These are phyloP conservation scores for Immersiella caudata DNA, from an alignment of 495 filamentous ascomycete species.

Conservation along the genomic window DNA sequence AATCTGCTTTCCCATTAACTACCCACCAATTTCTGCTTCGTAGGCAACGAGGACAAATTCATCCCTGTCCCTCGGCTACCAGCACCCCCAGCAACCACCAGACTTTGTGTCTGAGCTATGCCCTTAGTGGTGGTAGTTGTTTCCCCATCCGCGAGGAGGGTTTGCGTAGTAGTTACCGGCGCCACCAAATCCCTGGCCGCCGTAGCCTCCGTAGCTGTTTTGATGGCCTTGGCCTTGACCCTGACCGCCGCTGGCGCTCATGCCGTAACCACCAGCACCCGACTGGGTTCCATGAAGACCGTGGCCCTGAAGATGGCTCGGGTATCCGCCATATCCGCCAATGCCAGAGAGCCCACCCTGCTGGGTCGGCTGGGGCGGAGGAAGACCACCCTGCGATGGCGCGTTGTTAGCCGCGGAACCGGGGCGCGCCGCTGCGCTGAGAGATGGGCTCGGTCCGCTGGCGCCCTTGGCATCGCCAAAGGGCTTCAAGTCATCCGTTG, in stretches of 20 bases:
- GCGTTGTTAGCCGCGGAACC: slow-evolving; percentile 81
- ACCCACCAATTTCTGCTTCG: not conserved
- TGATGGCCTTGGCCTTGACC: slow-evolving; percentile 72
- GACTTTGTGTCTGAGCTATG: not conserved
- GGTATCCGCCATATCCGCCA: slow-evolving; percentile 73
- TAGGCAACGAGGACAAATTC: not conserved
- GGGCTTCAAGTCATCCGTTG: slow-evolving; percentile 74
- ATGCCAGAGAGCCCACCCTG: slow-evolving; percentile 50
- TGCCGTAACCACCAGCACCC: slow-evolving; percentile 69
- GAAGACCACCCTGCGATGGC: slow-evolving; percentile 67
- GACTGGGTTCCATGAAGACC: slow-evolving; percentile 64
- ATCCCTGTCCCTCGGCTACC: slow-evolving; percentile 1
- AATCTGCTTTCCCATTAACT: not conserved
- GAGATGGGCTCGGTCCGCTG: slow-evolving; percentile 79
- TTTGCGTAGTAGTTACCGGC: slow-evolving; percentile 56
- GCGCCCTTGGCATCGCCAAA: slow-evolving; percentile 69
- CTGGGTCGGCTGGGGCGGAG: slow-evolving; percentile 72
- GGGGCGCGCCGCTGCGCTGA: slow-evolving; percentile 77
- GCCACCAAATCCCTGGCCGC: slow-evolving; percentile 53
- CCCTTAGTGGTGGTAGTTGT: slow-evolving; percentile 64
- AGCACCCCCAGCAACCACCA: not conserved
- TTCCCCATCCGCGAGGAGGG: slow-evolving; percentile 62
- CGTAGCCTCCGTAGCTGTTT: slow-evolving; percentile 58
- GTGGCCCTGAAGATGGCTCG: slow-evolving; percentile 63
- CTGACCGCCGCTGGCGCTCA: slow-evolving; percentile 65